A percentile compares a stretch with the other conserved stretches of the same genome.
Evolutionary conservation across 176 grass and related monocot species (phyloP).

Genomic region (Cenchrus fungigraminus): DNA sequence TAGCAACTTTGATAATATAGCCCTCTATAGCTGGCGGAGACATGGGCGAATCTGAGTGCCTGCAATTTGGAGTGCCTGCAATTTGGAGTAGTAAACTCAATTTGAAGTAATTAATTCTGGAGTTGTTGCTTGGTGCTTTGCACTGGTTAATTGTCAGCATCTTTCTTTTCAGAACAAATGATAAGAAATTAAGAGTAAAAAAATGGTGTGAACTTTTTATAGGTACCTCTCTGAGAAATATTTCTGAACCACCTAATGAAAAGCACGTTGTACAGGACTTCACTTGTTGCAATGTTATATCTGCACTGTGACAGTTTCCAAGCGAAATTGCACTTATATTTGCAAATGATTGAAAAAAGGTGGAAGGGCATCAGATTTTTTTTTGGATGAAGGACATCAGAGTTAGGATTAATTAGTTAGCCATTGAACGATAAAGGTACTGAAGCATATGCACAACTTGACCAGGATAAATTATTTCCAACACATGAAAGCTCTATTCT

Average conservation of each 20-base stretch:
- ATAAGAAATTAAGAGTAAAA: too few relatives aligned
- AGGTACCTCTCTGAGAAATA: not conserved
- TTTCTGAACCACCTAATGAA: not conserved
- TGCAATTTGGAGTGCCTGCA: too few relatives aligned
- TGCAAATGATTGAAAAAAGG: not conserved
- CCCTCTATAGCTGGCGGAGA: too few relatives aligned
- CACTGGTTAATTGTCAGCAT: too few relatives aligned
- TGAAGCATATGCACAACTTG: slow-evolving; percentile 28
- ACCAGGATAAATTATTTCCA: slow-evolving; percentile 35
- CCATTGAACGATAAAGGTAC: not conserved
- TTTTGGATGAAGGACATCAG: too few relatives aligned
- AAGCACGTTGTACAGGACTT: not conserved
- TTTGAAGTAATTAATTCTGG: too few relatives aligned
- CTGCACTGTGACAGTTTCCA: not conserved
- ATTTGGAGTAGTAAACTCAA: too few relatives aligned
- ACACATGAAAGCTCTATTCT: slow-evolving; percentile 50
- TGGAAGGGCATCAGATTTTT: not conserved
- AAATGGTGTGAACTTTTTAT: not conserved
- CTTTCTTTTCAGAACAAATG: too few relatives aligned
- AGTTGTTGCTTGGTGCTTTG: too few relatives aligned
- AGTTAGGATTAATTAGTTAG: not conserved
- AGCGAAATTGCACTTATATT: not conserved
- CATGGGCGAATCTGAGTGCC: too few relatives aligned
- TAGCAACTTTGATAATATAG: too few relatives aligned
- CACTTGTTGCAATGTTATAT: not conserved